Percentiles rank a stretch among this genome's conserved stretches.
phyloP scores from a whole-genome alignment of 2,329 filamentous ascomycete species.

The Stachybotrys chlorohalonatus region DNA sequence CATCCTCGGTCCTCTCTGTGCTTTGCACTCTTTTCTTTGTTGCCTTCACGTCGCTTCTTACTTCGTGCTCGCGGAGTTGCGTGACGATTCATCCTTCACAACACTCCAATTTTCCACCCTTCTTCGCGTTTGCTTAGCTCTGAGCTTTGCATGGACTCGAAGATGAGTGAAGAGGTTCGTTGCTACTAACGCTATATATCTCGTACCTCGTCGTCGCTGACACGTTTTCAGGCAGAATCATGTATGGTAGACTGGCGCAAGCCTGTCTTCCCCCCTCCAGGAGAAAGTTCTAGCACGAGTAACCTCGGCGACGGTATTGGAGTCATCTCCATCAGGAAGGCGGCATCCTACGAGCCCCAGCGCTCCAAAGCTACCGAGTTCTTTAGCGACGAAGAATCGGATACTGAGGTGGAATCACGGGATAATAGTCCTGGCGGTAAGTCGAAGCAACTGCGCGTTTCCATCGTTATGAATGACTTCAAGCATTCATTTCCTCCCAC shows the following conservation, averaged over 20 bases:
- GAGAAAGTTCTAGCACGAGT: not conserved
- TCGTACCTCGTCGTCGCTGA: not conserved
- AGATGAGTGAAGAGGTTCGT: no score
- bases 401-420: not conserved
- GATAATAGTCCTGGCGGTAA: not conserved
- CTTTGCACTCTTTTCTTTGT: no score
- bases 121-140: no score
- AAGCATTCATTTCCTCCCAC: no score
- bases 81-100: no score
- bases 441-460: not conserved
- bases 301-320: not conserved
- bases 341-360: not conserved
- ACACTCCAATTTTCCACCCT: no score
- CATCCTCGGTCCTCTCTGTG: no score
- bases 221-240: not conserved
- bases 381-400: not conserved
- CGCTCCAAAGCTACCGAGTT: not conserved
- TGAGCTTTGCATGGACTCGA: no score
- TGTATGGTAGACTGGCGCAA: not conserved
- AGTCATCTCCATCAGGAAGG: not conserved
- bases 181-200: no score
- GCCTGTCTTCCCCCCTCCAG: not conserved
- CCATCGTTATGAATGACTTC: no score
- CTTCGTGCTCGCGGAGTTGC: no score
- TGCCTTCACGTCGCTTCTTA: no score